Evolutionary conservation across 352 stramenopile species (phyloP).

Genomic region (Phytophthora brassicae): DNA sequence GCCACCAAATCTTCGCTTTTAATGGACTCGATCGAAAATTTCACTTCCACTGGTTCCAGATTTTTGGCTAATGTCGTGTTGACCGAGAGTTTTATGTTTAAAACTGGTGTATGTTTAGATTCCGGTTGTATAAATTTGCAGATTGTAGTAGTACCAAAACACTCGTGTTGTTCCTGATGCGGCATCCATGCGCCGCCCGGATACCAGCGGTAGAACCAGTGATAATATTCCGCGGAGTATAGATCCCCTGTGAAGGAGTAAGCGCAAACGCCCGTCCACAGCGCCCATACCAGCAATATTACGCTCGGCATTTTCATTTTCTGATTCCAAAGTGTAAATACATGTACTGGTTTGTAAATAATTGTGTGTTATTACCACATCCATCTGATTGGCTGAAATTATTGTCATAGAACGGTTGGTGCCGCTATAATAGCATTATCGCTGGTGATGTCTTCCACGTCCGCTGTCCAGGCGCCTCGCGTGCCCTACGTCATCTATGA

Average conservation of each 20-base stretch:
- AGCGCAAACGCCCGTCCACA: background rate
- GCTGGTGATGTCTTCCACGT: background rate
- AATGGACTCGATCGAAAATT: constrained; percentile 10
- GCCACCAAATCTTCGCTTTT: constrained; percentile 19
- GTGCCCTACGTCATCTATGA: constrained; percentile 82
- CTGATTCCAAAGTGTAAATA: no score
- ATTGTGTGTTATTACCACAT: constrained; percentile 3
- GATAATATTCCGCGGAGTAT: constrained; percentile 22
- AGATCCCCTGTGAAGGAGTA: constrained; percentile 18
- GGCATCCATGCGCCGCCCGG: constrained; percentile 24
- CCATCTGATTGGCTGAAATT: constrained; percentile 11
- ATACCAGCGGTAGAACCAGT: constrained; percentile 31
- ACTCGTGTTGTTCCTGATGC: constrained; percentile 22
- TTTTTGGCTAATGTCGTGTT: constrained; percentile 23
- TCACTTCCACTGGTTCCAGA: constrained; percentile 21
- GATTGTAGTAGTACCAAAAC: constrained; percentile 11
- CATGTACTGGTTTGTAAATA: no score
- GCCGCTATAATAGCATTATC: constrained; percentile 9
- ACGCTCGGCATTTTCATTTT: background rate
- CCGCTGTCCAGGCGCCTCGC: constrained; percentile 18
- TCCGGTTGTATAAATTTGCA: constrained; percentile 23
- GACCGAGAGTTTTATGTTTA: constrained; percentile 20
- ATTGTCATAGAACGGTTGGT: constrained; percentile 6
- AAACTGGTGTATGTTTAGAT: constrained; percentile 13
- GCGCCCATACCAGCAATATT: constrained; percentile 1